phyloP scores from a whole-genome alignment of 2,329 filamentous ascomycete species.

The Fusarium acutatum region DNA sequence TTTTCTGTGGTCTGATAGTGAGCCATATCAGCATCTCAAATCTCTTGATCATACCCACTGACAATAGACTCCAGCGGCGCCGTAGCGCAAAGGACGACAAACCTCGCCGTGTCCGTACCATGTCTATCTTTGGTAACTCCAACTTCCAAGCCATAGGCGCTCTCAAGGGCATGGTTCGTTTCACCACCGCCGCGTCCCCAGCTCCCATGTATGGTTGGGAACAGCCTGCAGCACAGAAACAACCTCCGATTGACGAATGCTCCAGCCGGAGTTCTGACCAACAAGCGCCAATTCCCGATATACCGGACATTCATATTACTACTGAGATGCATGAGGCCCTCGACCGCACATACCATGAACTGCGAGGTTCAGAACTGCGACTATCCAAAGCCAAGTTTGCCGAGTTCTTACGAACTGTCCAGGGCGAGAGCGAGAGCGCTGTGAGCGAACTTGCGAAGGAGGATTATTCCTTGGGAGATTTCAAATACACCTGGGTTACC shows the following conservation, averaged over 20 bases:
- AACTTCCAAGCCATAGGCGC: conserved; percentile 43
- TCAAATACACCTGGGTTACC: conserved; percentile 59
- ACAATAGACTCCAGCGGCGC: conserved; percentile 22
- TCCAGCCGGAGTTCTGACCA: conserved; percentile 38
- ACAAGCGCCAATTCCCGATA: conserved; percentile 35
- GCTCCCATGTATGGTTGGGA: conserved; percentile 37
- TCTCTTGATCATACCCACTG: not conserved
- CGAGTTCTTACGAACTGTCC: conserved; percentile 59
- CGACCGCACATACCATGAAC: conserved; percentile 55
- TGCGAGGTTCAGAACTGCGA: conserved; percentile 48
- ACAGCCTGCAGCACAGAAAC: conserved; percentile 28
- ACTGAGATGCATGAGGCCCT: conserved; percentile 60
- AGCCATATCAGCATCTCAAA: not conserved
- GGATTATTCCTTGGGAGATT: conserved; percentile 57
- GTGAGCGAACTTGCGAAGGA: conserved; percentile 49
- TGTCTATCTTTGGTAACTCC: conserved; percentile 52
- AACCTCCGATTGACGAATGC: conserved; percentile 31
- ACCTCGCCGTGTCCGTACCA: conserved; percentile 47
- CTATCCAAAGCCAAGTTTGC: conserved; percentile 52
- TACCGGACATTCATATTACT: conserved; percentile 53
- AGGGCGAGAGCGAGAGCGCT: conserved; percentile 52
- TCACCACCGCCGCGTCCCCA: conserved; percentile 44
- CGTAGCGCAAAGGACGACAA: conserved; percentile 22
- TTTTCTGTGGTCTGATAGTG: conserved; percentile 37
- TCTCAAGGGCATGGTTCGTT: conserved; percentile 47